phyloP scores from a whole-genome alignment of 2,329 filamentous ascomycete species.

The Talaromyces sp. region DNA sequence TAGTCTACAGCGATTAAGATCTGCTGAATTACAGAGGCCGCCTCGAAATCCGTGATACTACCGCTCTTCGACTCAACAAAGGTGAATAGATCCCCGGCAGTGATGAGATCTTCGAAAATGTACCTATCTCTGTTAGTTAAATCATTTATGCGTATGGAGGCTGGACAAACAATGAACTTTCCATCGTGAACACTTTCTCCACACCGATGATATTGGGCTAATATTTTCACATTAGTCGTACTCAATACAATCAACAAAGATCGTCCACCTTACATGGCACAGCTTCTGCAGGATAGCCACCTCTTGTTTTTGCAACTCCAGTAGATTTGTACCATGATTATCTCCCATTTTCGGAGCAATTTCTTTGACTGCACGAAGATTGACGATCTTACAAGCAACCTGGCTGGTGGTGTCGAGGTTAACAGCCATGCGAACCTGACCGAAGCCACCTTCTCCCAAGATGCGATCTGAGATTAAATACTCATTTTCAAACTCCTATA shows the following conservation, averaged over 20 bases:
- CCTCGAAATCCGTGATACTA: conserved; percentile 48
- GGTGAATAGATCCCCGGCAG: conserved; percentile 60
- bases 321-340: background rate
- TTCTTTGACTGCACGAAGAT: conserved; percentile 27
- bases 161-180: conserved; percentile 48
- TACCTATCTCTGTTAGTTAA: conserved; percentile 42
- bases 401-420: conserved; percentile 32
- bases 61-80: conserved; percentile 52
- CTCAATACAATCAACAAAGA: background rate
- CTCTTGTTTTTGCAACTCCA: conserved; percentile 35
- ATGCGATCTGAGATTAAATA: conserved; percentile 39
- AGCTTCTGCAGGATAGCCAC: conserved; percentile 50
- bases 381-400: conserved; percentile 46
- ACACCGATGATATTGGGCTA: conserved; percentile 59
- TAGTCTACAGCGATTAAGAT: conserved; percentile 57
- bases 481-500: conserved; percentile 5
- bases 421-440: conserved; percentile 43
- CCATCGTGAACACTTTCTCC: conserved; percentile 54
- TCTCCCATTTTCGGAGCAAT: background rate
- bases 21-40: conserved; percentile 55
- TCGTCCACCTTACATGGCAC: conserved; percentile 45
- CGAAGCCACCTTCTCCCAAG: conserved; percentile 43
- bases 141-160: background rate
- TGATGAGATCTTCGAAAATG: conserved; percentile 59
- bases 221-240: background rate